phyloP scores from a whole-genome alignment of 2,329 filamentous ascomycete genomes.

The Acrodontium crateriforme region DNA sequence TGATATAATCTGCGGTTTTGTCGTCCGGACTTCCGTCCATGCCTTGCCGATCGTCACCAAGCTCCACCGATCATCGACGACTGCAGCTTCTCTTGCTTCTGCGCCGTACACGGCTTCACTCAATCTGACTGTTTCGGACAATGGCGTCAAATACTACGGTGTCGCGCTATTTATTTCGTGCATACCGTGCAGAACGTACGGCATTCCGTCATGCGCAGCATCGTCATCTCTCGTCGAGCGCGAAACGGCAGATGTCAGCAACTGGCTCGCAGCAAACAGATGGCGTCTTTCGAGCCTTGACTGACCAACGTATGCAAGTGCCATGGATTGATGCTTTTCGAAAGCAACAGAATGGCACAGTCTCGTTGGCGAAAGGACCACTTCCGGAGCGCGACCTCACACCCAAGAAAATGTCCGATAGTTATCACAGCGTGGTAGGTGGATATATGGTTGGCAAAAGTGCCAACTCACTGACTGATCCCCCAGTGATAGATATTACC shows the following conservation, averaged over 20 bases:
- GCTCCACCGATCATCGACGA: too few species aligned
- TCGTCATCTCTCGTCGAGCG: conserved; percentile 8
- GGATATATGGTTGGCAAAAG: neutral
- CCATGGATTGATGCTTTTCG: conserved; percentile 55
- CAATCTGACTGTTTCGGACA: too few species aligned
- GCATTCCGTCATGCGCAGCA: conserved; percentile 7
- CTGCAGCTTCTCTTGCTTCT: too few species aligned
- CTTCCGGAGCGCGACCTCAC: conserved; percentile 40
- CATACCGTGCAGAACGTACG: neutral
- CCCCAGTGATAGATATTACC: conserved; percentile 43
- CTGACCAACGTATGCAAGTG: conserved; percentile 46
- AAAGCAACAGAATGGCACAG: conserved; percentile 39
- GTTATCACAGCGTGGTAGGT: conserved; percentile 52
- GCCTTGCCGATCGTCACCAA: too few species aligned
- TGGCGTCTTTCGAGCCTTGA: conserved; percentile 47
- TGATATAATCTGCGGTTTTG: too few species aligned
- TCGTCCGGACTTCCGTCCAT: too few species aligned
- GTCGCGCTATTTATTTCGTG: conserved; percentile 1
- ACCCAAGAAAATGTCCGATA: conserved; percentile 58
- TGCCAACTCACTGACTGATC: conserved; percentile 15
- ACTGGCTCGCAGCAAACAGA: too few species aligned
- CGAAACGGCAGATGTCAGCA: too few species aligned
- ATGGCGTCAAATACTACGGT: conserved; percentile 3
- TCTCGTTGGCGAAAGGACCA: too few species aligned
- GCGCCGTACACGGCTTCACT: too few species aligned